These are phyloP conservation scores for Tulasnella sp. DNA, from an alignment of 768 basidiomycete species.

Conservation along the genomic window DNA sequence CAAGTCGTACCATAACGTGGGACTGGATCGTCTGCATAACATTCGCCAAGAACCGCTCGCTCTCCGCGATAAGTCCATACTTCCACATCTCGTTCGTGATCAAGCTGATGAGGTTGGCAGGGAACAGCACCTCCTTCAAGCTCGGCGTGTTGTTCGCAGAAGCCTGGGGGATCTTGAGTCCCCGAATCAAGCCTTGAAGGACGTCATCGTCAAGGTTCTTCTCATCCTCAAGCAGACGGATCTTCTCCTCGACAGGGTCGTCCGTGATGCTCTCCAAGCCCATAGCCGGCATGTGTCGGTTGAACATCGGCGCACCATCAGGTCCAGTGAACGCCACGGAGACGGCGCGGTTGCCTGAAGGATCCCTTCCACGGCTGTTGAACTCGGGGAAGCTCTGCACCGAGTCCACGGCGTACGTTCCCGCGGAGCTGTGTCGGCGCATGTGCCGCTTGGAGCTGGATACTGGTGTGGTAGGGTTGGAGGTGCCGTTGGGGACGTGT, in stretches of 20 bases:
- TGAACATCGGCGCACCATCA: constrained; percentile 62
- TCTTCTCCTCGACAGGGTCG: constrained; percentile 92
- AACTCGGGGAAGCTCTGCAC: constrained; percentile 57
- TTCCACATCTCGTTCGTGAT: constrained; percentile 99
- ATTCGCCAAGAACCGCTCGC: constrained; percentile 96
- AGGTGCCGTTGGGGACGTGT: constrained; percentile 38
- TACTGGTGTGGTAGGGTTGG: constrained; percentile 36
- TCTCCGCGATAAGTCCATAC: constrained; percentile 92
- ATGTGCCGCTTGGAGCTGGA: constrained; percentile 52
- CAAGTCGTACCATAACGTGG: constrained; percentile 85
- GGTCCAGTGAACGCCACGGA: constrained; percentile 86
- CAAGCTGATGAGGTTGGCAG: constrained; percentile 93
- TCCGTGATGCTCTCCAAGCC: constrained; percentile 76
- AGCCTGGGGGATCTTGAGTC: constrained; percentile 88
- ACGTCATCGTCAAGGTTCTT: constrained; percentile 92
- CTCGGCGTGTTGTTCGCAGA: constrained; percentile 87
- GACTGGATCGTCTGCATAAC: constrained; percentile 98
- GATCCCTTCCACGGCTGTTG: constrained; percentile 70
- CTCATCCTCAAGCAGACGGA: constrained; percentile 84
- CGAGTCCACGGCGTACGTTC: constrained; percentile 60
- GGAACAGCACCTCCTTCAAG: constrained; percentile 97
- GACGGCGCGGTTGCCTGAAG: constrained; percentile 72
- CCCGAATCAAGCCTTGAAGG: constrained; percentile 80
- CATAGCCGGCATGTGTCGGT: constrained; percentile 46
- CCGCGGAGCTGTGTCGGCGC: constrained; percentile 82